Evolutionary conservation across 2,329 filamentous ascomycete genomes (phyloP), one percentile per base, ranked within the genome.

Genomic region (Aureobasidium pullulans): DNA sequence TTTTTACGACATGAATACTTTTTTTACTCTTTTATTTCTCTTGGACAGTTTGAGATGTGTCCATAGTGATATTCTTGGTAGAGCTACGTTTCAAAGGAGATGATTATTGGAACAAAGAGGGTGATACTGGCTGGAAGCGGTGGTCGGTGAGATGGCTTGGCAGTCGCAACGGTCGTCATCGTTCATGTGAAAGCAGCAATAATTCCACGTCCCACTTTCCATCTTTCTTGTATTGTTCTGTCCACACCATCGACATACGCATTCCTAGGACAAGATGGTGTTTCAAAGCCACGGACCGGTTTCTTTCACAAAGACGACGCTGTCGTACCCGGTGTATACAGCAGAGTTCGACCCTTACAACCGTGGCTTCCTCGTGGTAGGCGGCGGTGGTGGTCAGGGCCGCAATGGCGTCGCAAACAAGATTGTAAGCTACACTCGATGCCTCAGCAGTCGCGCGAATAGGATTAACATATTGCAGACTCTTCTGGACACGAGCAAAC

Each of bases 261-360:
- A 57, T 46, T 15, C 9, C 42, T 46, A 46, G 7, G 31, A 42
- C 53, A 47, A 39, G 39, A 59, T 59, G 57, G 48, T 60, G 9
- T 52, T 60, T 3, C 39, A 53, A 28, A 36, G 28, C 4, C 40
- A 50, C 8, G 57, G 57, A 47, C 62, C 67, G 19, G 69, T 74
- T 6, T 73, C 73, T 57, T 75, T 71, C 65, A 81, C 87, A 62
- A 87, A 84, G 72, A 77, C 84, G 66, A 84, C 84, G 59, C 82
- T 95, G 64, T 83, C 85, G 60, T 96, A 93, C 73, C 92, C 92
- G 50, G 82, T 96, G 61, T 96, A 91, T 73, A 85, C 88, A 59
- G 88, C 90, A 71, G 91, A 91, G 69, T 96, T 96, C 73, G 90
- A 96, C 70, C 89, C 88, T 54, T 82, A 87, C 68, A 85, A 95